Percentiles rank a stretch among this genome's conserved stretches.
Evolutionary conservation across 208 protist genomes (phyloP).

Genomic region (Angomonas ambiguus): DNA sequence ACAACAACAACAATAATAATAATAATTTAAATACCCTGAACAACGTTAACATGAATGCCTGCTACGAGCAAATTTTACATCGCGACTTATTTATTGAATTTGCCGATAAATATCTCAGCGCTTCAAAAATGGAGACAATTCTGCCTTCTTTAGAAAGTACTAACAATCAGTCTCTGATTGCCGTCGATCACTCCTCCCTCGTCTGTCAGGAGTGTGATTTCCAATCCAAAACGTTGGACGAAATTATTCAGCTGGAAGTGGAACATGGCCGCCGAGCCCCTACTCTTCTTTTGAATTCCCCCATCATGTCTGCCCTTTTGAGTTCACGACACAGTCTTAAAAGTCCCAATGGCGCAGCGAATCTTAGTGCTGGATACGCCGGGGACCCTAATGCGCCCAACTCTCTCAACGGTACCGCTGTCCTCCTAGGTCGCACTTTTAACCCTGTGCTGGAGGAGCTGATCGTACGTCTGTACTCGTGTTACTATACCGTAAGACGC

Average conservation of each 20-base stretch:
- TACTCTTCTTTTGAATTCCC: background rate
- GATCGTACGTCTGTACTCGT: background rate
- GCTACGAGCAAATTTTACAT: background rate
- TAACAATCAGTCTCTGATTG: background rate
- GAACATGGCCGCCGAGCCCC: background rate
- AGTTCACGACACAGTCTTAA: background rate
- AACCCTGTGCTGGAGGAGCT: background rate
- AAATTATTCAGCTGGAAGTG: background rate
- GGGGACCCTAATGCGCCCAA: background rate
- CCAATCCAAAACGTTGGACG: background rate
- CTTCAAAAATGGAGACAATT: background rate
- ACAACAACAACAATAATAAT: slow-evolving; percentile 9
- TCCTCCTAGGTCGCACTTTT: background rate
- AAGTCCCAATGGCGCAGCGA: background rate
- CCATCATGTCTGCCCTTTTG: slow-evolving; percentile 3
- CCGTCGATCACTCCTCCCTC: background rate
- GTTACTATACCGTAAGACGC: background rate
- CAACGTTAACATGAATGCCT: background rate
- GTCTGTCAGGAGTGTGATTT: background rate
- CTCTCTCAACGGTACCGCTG: background rate
- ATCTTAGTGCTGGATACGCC: background rate
- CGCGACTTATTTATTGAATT: slow-evolving; percentile 8
- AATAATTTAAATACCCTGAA: background rate
- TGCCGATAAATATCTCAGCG: background rate
- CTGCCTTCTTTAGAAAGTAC: background rate